Conservation (phyloP, 2,329 filamentous ascomycete genomes). For the Aureobasidium sp. region DNA sequence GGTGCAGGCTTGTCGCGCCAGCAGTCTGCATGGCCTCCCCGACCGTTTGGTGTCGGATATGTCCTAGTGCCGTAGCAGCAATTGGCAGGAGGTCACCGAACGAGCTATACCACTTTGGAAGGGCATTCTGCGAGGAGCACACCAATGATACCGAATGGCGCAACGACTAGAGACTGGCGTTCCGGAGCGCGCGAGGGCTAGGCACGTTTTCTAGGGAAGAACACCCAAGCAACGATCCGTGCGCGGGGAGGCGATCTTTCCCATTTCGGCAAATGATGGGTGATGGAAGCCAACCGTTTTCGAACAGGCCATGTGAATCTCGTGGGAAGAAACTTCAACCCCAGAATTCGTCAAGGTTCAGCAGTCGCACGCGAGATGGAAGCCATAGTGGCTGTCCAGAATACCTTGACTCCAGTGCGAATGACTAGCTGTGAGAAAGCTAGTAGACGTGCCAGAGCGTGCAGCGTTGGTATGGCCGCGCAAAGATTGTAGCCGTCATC, state of each 20-base stretch:
- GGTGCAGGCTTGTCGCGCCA: slow-evolving; percentile 5
- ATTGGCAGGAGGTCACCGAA: slow-evolving; percentile 8
- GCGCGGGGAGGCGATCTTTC: neutral
- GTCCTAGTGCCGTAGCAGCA: slow-evolving; percentile 8
- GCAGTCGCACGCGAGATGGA: slow-evolving; percentile 2
- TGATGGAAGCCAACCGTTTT: neutral
- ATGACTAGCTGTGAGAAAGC: neutral
- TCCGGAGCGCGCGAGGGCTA: neutral
- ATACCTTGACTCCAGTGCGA: neutral
- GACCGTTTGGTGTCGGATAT: slow-evolving; percentile 11
- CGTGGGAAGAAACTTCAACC: neutral
- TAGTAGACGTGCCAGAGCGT: neutral
- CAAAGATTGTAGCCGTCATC: neutral
- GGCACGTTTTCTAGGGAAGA: neutral
- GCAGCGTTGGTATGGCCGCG: neutral
- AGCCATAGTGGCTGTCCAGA: neutral
- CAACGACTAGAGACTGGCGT: neutral
- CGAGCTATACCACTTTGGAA: neutral
- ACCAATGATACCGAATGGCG: slow-evolving; percentile 5
- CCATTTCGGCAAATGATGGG: neutral
- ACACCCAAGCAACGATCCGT: neutral
- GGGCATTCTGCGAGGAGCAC: neutral
- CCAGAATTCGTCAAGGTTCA: neutral
- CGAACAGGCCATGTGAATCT: neutral
- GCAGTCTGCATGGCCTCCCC: slow-evolving; percentile 5